phyloP scores from a whole-genome alignment of 495 filamentous ascomycete species.

The Hypomontagnella monticulosa region DNA sequence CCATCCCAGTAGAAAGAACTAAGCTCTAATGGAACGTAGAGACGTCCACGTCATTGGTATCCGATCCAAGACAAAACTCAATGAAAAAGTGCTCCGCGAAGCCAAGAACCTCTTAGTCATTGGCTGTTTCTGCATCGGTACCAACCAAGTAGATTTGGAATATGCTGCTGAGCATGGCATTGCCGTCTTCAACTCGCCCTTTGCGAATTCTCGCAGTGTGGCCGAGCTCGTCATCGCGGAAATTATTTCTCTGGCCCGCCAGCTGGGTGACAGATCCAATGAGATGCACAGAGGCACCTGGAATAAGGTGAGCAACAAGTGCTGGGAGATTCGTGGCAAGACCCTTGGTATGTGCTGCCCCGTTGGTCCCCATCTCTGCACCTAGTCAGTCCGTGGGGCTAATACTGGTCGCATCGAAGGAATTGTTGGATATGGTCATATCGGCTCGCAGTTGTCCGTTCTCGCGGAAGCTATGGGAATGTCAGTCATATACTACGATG shows the following conservation, averaged over 20 bases:
- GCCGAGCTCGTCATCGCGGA: conserved; percentile 95
- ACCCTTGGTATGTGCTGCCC: conserved; percentile 72
- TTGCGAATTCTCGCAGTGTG: conserved; percentile 96
- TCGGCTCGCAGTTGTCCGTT: conserved; percentile 95
- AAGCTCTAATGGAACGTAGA: conserved; percentile 53
- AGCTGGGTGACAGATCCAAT: conserved; percentile 90
- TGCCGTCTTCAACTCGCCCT: conserved; percentile 98
- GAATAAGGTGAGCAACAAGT: conserved; percentile 96
- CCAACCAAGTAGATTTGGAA: conserved; percentile 95
- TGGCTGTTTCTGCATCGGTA: conserved; percentile 99
- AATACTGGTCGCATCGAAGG: conserved; percentile 54
- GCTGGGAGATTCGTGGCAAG: conserved; percentile 99
- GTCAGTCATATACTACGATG: conserved; percentile 95
- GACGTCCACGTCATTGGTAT: conserved; percentile 98
- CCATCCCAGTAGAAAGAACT: neutral
- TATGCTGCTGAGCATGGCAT: conserved; percentile 92
- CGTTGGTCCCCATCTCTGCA: neutral
- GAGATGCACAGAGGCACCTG: conserved; percentile 95
- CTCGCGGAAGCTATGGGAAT: conserved; percentile 98
- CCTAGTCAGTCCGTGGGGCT: conserved; percentile 13
- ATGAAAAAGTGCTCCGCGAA: conserved; percentile 81
- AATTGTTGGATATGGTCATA: conserved; percentile 97
- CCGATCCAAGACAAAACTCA: conserved; percentile 96
- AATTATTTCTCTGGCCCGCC: conserved; percentile 89
- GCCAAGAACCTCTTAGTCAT: conserved; percentile 95